phyloP scores from a whole-genome alignment of 1,139 yeast species.

The Diutina ranongensis region DNA sequence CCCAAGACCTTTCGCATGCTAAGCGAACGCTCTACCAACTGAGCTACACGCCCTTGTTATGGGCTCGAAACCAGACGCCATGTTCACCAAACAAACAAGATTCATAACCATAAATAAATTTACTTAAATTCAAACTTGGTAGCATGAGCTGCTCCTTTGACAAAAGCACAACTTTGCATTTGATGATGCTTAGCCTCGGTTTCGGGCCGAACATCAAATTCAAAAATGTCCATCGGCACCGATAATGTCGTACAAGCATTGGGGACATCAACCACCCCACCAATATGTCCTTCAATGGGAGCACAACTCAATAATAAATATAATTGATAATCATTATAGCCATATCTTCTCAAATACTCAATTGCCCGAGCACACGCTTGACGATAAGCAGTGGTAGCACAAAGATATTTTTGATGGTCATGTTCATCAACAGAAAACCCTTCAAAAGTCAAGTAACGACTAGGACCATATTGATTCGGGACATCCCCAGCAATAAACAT shows the following conservation, averaged over 20 bases:
- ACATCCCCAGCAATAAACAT: constrained; percentile 39
- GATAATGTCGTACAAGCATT: constrained; percentile 41
- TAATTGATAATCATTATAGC: constrained; percentile 39
- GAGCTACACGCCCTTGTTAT: too few relatives aligned
- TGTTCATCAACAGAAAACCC: constrained; percentile 38
- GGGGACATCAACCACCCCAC: constrained; percentile 41
- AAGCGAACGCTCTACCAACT: too few relatives aligned
- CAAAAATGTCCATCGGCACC: constrained; percentile 39
- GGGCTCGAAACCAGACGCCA: too few relatives aligned
- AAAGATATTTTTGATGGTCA: constrained; percentile 31
- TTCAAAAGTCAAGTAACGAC: constrained; percentile 38
- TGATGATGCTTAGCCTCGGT: constrained; percentile 15
- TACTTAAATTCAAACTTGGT: constrained; percentile 9
- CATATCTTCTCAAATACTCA: constrained; percentile 36
- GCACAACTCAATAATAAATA: constrained; percentile 34
- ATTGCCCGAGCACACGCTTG: constrained; percentile 38
- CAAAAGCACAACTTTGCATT: constrained; percentile 29
- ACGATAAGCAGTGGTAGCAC: constrained; percentile 37
- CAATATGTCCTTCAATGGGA: constrained; percentile 40
- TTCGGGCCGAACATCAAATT: constrained; percentile 33
- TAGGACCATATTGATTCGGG: constrained; percentile 32
- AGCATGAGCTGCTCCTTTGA: constrained; percentile 12
- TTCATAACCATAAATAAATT: too few relatives aligned
- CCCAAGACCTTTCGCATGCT: too few relatives aligned
- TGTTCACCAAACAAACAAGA: too few relatives aligned